Percentiles rank a stretch among this genome's conserved stretches.
phyloP scores from a whole-genome alignment of 139 green algal species.

The Mesotaenium endlicherianum region DNA sequence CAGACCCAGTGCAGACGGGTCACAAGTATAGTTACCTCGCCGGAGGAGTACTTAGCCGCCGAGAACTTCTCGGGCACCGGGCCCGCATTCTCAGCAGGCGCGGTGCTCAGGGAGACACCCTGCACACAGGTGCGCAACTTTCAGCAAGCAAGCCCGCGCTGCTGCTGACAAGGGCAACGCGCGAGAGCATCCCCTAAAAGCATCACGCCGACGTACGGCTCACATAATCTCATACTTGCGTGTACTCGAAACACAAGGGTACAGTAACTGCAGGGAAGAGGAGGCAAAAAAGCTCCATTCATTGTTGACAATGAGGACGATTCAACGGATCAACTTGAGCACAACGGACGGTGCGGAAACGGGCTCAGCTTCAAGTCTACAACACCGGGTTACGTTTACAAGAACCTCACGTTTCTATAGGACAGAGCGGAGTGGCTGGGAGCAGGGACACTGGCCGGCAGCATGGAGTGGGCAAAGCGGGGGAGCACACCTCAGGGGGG shows the following conservation, averaged over 20 bases:
- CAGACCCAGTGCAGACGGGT: too few relatives aligned
- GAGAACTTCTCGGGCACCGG: constrained; percentile 14
- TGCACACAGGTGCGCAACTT: too few relatives aligned
- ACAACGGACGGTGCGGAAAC: background rate
- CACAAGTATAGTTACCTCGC: too few relatives aligned
- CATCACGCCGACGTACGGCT: too few relatives aligned
- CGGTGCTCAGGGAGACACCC: background rate
- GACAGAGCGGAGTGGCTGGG: background rate
- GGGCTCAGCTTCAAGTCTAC: background rate
- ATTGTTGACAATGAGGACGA: background rate
- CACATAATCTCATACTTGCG: too few relatives aligned
- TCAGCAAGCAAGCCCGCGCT: too few relatives aligned
- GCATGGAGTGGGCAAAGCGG: background rate
- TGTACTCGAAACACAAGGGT: too few relatives aligned
- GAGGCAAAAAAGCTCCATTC: too few relatives aligned
- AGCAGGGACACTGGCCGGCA: too few relatives aligned
- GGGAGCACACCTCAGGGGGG: constrained; percentile 20
- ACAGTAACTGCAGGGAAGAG: too few relatives aligned
- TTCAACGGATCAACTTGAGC: background rate
- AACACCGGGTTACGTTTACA: background rate
- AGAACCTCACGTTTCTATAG: background rate
- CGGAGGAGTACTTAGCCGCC: constrained; percentile 25
- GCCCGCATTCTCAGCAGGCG: background rate
- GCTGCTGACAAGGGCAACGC: too few relatives aligned
- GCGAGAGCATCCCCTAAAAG: too few relatives aligned